Percentiles rank a stretch among this genome's conserved stretches.
phyloP scores from a whole-genome alignment of 176 grass and related monocot species.

The Panicum miliaceum region DNA sequence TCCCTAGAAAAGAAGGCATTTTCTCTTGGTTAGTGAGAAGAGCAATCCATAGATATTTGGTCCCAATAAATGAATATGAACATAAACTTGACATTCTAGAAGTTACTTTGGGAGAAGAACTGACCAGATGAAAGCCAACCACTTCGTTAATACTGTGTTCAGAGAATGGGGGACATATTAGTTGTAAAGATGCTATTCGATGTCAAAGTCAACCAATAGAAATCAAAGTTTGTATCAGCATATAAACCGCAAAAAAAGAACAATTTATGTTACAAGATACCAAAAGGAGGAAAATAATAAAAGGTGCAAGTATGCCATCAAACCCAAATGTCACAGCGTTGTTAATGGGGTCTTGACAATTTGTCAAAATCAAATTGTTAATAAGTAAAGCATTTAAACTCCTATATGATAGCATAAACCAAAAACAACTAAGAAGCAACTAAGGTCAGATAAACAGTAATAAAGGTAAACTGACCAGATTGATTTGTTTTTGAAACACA shows the following conservation, averaged over 20 bases:
- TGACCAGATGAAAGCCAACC: slow-evolving; percentile 21
- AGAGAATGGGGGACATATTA: slow-evolving; percentile 25
- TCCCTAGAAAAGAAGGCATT: slow-evolving; percentile 43
- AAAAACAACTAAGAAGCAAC: background rate
- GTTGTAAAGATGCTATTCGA: slow-evolving; percentile 9
- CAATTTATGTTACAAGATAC: background rate
- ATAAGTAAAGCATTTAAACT: slow-evolving; percentile 1
- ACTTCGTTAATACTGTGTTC: slow-evolving; percentile 1
- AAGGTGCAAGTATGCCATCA: background rate
- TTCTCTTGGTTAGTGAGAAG: slow-evolving; percentile 20
- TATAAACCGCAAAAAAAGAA: background rate
- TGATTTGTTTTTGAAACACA: background rate
- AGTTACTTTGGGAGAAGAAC: slow-evolving; percentile 18
- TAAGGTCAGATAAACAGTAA: background rate
- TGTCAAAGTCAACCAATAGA: slow-evolving; percentile 35
- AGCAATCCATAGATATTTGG: slow-evolving; percentile 25
- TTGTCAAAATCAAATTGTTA: slow-evolving; percentile 17
- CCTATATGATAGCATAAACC: background rate
- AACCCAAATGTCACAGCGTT: slow-evolving; percentile 10
- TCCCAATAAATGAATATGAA: slow-evolving; percentile 21
- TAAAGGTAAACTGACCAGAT: slow-evolving; percentile 1
- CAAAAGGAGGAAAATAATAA: background rate
- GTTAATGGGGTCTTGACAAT: background rate
- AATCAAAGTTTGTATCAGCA: background rate
- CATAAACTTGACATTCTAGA: slow-evolving; percentile 23